Evolutionary conservation across 306 rosid genomes (phyloP), one percentile per base, ranked within the genome.

Genomic region (Prunus campanulata): DNA sequence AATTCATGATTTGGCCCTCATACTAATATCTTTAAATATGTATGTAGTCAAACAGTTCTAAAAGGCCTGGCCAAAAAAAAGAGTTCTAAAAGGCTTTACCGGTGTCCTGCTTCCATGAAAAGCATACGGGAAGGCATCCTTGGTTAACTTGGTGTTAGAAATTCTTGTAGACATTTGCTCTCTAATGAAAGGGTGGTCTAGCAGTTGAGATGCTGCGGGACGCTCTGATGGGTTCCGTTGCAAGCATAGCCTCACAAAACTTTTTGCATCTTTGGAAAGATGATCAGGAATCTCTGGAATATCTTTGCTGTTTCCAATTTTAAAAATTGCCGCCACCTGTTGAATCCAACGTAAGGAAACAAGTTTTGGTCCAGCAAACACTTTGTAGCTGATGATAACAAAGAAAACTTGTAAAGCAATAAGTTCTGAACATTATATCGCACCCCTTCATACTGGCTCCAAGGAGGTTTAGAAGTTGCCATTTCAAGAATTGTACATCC

Each of bases 401-500:
- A 3, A 74, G 19, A 75, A 14, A 24, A 32, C 24, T 25, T 71
- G 10, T 8, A 19, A 72, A 27, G 70, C 24, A 67, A 77, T 63
- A 42, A 48, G 59, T 71, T 60, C 77, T 81, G 79, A 85, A 76
- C 60, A 74, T 85, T 82, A 78, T 57, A 68, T 77, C 97, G 61
- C 77, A 96, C 99, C 99, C 99, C 99, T 87, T 96, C 99, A 67
- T 85, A 96, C 81, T 89, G 96, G 86, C 82, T 92, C 99, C 99
- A 96, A 13, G 99, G 99, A 68, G 98, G 99, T 79, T 91, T 96
- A 2, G 97, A 87, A 8, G 92, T 84, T 18, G 98, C 99, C 99
- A 96, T 96, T 87, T 96, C 99, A 63, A 96, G 93, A 86, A 96
- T 83, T n/a, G 99, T 96, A 79, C 99, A 96, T 50, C 98, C 99